A percentile compares a stretch with the other conserved stretches of the same genome.
Conservation (phyloP, 805 yeast species). For the Ogataea philodendri region DNA sequence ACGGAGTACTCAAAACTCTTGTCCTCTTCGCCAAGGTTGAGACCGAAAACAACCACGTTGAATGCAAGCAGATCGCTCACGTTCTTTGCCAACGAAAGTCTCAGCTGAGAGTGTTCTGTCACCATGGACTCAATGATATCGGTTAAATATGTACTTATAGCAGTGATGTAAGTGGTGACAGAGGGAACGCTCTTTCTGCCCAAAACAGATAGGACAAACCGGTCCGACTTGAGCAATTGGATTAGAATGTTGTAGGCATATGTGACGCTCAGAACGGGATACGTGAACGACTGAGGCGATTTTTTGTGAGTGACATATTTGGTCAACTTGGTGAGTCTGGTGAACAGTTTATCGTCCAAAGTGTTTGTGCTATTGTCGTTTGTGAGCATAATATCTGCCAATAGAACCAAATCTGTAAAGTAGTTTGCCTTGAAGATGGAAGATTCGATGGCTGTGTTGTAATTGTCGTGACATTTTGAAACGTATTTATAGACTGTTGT, state of each 20-base stretch:
- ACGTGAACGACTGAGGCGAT: constrained; percentile 22
- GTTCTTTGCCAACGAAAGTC: constrained; percentile 32
- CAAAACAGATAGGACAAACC: constrained; percentile 24
- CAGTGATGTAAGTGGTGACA: constrained; percentile 23
- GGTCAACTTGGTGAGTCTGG: constrained; percentile 31
- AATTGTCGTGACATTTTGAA: constrained; percentile 34
- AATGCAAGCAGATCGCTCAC: constrained; percentile 34
- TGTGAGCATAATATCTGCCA: constrained; percentile 31
- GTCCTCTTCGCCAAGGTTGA: constrained; percentile 25
- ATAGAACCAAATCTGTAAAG: constrained; percentile 30
- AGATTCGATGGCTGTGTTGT: constrained; percentile 32
- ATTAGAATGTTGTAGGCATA: constrained; percentile 30
- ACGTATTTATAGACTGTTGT: constrained; percentile 33
- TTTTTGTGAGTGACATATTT: constrained; percentile 26
- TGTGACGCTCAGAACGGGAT: constrained; percentile 32
- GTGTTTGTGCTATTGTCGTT: constrained; percentile 30
- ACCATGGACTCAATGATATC: constrained; percentile 26
- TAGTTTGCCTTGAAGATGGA: constrained; percentile 33
- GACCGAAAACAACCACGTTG: constrained; percentile 31
- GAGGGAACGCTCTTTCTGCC: constrained; percentile 25
- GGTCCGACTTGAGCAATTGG: constrained; percentile 34
- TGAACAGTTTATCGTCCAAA: constrained; percentile 31
- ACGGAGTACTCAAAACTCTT: constrained; percentile 27
- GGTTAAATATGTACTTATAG: constrained; percentile 21
- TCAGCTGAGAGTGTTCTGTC: constrained; percentile 30